Evolutionary conservation across 2,329 filamentous ascomycete genomes (phyloP).

Genomic region (Nigrospora osmanthi): DNA sequence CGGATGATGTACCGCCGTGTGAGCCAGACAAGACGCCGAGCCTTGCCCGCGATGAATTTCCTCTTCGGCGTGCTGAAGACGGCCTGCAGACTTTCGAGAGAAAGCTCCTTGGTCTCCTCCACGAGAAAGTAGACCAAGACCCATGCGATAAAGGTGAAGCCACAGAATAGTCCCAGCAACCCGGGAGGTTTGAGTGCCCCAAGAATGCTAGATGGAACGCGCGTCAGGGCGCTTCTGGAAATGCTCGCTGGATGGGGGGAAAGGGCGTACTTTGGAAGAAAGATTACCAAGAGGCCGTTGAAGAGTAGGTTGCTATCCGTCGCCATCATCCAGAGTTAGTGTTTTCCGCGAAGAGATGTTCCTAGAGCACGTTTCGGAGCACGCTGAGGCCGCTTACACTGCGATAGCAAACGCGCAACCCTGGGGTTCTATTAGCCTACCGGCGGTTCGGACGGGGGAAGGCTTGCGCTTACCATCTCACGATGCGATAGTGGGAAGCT

Average conservation of each 20-base stretch:
- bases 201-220: slow-evolving; percentile 10
- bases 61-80: slow-evolving; percentile 29
- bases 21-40: not conserved
- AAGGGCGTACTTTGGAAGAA: slow-evolving; percentile 22
- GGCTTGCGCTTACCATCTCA: not conserved
- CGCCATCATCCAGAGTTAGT: no score
- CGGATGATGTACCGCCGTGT: not conserved
- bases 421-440: not conserved
- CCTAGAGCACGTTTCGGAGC: no score
- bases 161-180: slow-evolving; percentile 35
- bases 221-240: no score
- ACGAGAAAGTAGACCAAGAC: slow-evolving; percentile 34
- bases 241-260: not conserved
- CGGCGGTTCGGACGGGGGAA: no score
- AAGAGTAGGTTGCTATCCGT: slow-evolving; percentile 40
- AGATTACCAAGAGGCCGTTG: slow-evolving; percentile 35
- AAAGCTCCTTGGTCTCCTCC: slow-evolving; percentile 32
- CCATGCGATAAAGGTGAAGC: slow-evolving; percentile 37
- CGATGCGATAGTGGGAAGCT: slow-evolving; percentile 1
- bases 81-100: slow-evolving; percentile 30
- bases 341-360: no score
- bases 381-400: no score
- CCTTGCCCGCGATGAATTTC: slow-evolving; percentile 16
- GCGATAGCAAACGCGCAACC: slow-evolving; percentile 39
- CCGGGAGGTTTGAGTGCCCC: slow-evolving; percentile 20